Evolutionary conservation across 495 filamentous ascomycete genomes (phyloP).

Genomic region (Xylaria grammica): DNA sequence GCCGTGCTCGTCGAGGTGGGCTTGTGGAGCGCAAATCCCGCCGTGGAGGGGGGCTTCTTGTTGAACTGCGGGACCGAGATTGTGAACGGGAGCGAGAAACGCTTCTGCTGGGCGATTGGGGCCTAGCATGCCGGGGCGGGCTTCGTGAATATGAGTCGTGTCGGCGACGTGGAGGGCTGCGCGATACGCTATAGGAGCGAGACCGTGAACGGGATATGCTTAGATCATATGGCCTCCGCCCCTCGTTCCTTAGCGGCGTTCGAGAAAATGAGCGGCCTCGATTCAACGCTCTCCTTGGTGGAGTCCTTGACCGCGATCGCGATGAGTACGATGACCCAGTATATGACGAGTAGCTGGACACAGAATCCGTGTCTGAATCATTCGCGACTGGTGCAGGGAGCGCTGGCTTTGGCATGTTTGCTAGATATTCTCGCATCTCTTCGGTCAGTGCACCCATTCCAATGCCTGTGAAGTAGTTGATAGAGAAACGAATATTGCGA

Average conservation of each 20-base stretch:
- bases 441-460: slow-evolving; percentile 94
- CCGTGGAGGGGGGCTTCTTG: slow-evolving; percentile 28
- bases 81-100: slow-evolving; percentile 29
- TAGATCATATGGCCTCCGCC: slow-evolving; percentile 46
- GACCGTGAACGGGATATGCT: slow-evolving; percentile 47
- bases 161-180: slow-evolving; percentile 22
- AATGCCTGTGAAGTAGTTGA: slow-evolving; percentile 99
- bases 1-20: slow-evolving; percentile 25
- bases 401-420: slow-evolving; percentile 81
- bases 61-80: slow-evolving; percentile 17
- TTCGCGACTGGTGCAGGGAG: slow-evolving; percentile 66
- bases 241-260: slow-evolving; percentile 44
- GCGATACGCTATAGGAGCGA: slow-evolving; percentile 30
- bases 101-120: slow-evolving; percentile 14
- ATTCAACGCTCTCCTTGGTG: slow-evolving; percentile 35
- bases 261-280: slow-evolving; percentile 45
- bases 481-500: slow-evolving; percentile 90
- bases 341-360: slow-evolving; percentile 71
- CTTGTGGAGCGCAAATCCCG: slow-evolving; percentile 27
- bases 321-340: slow-evolving; percentile 60
- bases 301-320: slow-evolving; percentile 49
- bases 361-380: slow-evolving; percentile 65
- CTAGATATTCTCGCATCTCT: slow-evolving; percentile 88
- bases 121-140: slow-evolving; percentile 12
- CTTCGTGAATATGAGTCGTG: slow-evolving; percentile 21